Evolutionary conservation across 139 green algal species (phyloP), one percentile per base, ranked within the genome.

Genomic region (Gonium pectorale): DNA sequence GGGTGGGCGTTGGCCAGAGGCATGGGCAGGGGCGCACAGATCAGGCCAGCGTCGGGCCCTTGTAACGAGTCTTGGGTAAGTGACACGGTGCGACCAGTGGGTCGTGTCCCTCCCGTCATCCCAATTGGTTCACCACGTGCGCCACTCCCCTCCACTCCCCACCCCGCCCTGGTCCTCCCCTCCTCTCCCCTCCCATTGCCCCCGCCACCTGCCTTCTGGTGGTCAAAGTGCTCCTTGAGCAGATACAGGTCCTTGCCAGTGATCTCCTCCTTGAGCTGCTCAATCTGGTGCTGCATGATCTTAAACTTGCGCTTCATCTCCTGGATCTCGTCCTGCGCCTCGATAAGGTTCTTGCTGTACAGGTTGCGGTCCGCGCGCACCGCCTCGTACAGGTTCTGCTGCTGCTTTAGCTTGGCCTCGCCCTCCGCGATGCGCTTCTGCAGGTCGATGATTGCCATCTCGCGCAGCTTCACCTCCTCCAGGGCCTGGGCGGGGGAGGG

Each of bases 221-320:
- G 93, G 84, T 98, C 94, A 89, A 98, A 97, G 89, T 98, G 94
- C 83, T 98, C 96, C 83, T 96, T 96, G 41, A 97, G 90, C 52
- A 98, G 89, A 17, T 91, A 90, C 72, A 94, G 84, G 81, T 98
- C 96, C 91, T 97, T 96, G 29, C 88, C 89, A 19, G 75, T 92
- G 70, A 98, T 97, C 89, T 98, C 94, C 80, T 96, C 93, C 92
- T 98, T 97, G 43, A 98, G 90, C 93, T 97, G 93, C 79, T 98
- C 95, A 15, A 96, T 96, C 89, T 97, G 95, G 81, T 97, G 95
- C 54, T 91, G 92, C 93, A 96, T 94, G 87, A 97, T 96, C 88
- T 96, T 96, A 81, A 98, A 97, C 86, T 97, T 97, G 80, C 95
- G 91, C 91, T 97, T 98, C 90, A 98, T 95, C 89, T 98, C 96